Evolutionary conservation across 768 basidiomycete species (phyloP).

Genomic region (Hericium erinaceus): DNA sequence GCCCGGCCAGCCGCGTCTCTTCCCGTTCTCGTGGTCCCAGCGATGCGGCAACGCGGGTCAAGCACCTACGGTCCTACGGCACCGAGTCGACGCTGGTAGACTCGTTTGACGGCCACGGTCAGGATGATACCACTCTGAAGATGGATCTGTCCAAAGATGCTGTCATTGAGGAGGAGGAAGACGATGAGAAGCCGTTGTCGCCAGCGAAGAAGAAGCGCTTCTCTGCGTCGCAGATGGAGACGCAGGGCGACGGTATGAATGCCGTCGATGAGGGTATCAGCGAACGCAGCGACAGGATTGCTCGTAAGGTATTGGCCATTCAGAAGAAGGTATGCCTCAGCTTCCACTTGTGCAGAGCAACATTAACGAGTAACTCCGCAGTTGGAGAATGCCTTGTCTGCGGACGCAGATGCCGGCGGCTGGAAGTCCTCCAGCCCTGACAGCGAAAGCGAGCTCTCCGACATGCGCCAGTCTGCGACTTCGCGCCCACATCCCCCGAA

Average conservation of each 20-base stretch:
- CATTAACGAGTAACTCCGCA: constrained; percentile 19
- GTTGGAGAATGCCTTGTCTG: constrained; percentile 68
- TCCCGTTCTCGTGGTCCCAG: constrained; percentile 51
- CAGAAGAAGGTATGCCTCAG: constrained; percentile 68
- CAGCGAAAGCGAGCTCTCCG: constrained; percentile 38
- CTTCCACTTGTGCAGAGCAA: background rate
- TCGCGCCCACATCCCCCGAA: constrained; percentile 24
- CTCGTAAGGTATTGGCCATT: constrained; percentile 80
- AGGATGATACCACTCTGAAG: constrained; percentile 31
- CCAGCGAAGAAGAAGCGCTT: constrained; percentile 65
- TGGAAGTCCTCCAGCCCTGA: constrained; percentile 39
- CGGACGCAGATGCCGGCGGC: constrained; percentile 41
- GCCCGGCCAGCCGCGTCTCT: constrained; percentile 9
- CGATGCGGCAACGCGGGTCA: constrained; percentile 41
- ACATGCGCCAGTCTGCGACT: constrained; percentile 18
- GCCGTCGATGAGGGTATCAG: constrained; percentile 85
- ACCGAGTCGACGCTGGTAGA: constrained; percentile 80
- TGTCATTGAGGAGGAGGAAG: constrained; percentile 38
- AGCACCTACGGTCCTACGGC: constrained; percentile 57
- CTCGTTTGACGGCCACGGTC: constrained; percentile 36
- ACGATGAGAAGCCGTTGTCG: constrained; percentile 13
- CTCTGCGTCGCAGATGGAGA: constrained; percentile 58
- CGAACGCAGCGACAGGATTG: constrained; percentile 78
- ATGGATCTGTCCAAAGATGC: constrained; percentile 48
- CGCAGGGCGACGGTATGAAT: constrained; percentile 66